Percentiles rank a stretch among this genome's conserved stretches.
phyloP scores from a whole-genome alignment of 2,329 filamentous ascomycete genomes.

The Trichothecium roseum region DNA sequence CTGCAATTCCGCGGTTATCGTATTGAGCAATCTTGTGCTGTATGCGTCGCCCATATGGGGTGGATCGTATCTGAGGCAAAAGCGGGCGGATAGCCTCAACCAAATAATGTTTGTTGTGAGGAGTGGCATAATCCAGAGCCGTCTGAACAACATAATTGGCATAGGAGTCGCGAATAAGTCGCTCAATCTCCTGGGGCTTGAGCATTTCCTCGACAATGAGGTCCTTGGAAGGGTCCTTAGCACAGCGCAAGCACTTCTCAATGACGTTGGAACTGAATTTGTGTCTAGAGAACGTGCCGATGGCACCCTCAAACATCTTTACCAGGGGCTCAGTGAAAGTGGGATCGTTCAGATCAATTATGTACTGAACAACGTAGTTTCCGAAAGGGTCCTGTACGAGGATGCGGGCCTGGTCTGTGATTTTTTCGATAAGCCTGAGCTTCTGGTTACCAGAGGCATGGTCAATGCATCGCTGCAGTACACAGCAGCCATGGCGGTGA shows the following conservation, averaged over 20 bases:
- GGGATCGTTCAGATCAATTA: conserved; percentile 83
- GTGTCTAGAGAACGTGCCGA: conserved; percentile 70
- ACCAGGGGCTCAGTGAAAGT: conserved; percentile 85
- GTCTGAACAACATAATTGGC: conserved; percentile 99
- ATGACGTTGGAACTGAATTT: conserved; percentile 99
- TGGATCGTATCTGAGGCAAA: conserved; percentile 74
- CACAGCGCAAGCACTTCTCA: conserved; percentile 87
- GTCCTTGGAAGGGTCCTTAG: conserved; percentile 63
- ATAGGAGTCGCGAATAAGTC: conserved; percentile 81
- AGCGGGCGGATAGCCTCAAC: conserved; percentile 81
- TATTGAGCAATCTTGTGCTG: conserved; percentile 70
- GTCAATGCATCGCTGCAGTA: conserved; percentile 95
- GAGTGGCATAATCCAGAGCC: conserved; percentile 75
- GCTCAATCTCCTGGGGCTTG: conserved; percentile 66
- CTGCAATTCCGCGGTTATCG: conserved; percentile 35
- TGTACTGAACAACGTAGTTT: conserved; percentile 98
- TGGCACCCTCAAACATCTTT: conserved; percentile 64
- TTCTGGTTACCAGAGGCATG: conserved; percentile 89
- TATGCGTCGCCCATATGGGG: conserved; percentile 89
- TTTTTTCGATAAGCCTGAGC: conserved; percentile 71
- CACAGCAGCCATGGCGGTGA: conserved; percentile 94
- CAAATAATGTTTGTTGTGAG: conserved; percentile 60
- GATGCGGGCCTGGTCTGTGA: conserved; percentile 77
- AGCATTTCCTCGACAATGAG: conserved; percentile 79
- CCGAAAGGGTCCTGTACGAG: conserved; percentile 96